Conservation (phyloP, 306 rosid genomes). For the Sicyos edulis region DNA sequence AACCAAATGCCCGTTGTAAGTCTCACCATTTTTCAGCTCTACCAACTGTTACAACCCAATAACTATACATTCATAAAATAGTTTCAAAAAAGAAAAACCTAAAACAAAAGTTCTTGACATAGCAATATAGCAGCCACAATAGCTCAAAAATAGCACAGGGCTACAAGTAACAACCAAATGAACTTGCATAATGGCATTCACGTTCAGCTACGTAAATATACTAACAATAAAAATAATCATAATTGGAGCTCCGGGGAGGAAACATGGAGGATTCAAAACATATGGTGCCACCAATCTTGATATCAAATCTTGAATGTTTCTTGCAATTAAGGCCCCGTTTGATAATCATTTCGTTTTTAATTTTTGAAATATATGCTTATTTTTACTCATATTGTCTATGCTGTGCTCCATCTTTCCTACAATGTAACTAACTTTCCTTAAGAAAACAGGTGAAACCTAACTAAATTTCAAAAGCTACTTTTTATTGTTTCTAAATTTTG, state of each 20-base stretch:
- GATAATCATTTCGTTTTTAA: no score
- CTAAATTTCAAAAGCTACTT: no score
- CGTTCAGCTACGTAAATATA: background rate
- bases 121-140: background rate
- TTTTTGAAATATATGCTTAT: no score
- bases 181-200: background rate
- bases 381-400: no score
- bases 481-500: no score
- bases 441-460: no score
- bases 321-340: background rate
- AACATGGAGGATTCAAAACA: background rate
- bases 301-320: background rate
- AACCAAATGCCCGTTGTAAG: constrained; percentile 96
- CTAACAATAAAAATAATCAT: background rate
- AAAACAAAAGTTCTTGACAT: background rate
- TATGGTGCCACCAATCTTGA: background rate
- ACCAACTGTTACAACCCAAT: constrained; percentile 58
- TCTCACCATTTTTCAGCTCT: constrained; percentile 94
- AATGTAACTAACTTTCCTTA: no score
- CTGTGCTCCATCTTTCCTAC: no score
- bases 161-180: background rate
- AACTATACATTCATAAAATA: background rate
- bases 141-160: background rate
- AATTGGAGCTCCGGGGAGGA: background rate
- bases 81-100: background rate